Conservation (phyloP, 768 basidiomycete genomes). For the Rhodosporidiobolus sp. region DNA sequence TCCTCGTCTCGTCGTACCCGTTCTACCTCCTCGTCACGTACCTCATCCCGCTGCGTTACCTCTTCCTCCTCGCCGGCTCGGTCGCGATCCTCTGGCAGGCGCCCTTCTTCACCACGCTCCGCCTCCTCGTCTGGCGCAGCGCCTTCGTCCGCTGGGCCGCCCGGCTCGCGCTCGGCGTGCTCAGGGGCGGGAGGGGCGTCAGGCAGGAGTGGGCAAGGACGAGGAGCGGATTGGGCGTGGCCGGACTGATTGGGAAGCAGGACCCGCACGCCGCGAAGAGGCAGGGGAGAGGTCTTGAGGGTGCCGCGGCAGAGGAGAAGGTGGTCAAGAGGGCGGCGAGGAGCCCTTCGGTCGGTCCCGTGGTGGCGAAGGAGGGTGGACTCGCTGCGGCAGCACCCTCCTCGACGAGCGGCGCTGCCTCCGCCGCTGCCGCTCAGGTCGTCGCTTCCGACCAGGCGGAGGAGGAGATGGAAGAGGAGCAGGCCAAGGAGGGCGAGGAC, state of each 20-base stretch:
- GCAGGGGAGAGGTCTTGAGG: neutral
- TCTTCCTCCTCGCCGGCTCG: conserved; percentile 39
- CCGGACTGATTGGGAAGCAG: conserved; percentile 22
- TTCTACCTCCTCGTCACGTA: conserved; percentile 40
- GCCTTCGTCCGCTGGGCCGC: conserved; percentile 26
- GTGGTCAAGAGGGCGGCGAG: conserved; percentile 24
- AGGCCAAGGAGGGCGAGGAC: conserved; percentile 47
- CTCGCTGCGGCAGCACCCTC: no score
- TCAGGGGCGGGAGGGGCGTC: conserved; percentile 25
- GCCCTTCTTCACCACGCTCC: conserved; percentile 33
- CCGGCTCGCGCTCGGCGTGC: conserved; percentile 15
- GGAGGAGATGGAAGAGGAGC: neutral
- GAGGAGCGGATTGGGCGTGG: conserved; percentile 23
- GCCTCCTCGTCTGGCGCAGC: conserved; percentile 28
- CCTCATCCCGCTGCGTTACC: conserved; percentile 36
- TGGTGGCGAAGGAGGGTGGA: neutral
- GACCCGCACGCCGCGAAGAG: neutral
- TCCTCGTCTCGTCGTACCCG: conserved; percentile 45
- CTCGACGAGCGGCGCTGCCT: neutral
- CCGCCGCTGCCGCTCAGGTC: neutral
- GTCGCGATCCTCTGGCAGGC: conserved; percentile 43
- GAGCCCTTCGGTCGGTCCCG: neutral
- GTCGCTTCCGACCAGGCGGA: neutral
- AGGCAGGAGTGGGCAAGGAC: conserved; percentile 27
- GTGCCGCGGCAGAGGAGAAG: conserved; percentile 17